phyloP scores from a whole-genome alignment of 116 monocot genomes.

The Phalaenopsis hybrid region DNA sequence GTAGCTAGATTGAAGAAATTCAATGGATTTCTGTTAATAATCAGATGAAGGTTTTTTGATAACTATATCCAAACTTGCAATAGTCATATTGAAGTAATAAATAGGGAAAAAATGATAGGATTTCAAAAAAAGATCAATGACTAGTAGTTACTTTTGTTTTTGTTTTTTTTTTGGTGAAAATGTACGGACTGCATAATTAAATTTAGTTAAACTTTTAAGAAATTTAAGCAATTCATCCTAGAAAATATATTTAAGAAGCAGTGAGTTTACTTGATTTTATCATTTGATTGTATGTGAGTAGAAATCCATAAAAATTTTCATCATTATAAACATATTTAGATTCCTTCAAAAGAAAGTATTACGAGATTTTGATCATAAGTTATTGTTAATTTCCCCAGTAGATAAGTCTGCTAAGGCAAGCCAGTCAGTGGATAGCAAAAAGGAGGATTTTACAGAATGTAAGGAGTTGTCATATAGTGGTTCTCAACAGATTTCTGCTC shows the following conservation, averaged over 20 bases:
- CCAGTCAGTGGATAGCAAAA: conserved; percentile 10
- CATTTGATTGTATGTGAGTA: not conserved
- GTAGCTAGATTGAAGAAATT: not conserved
- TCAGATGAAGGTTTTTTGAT: not conserved
- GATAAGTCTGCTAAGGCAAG: not conserved
- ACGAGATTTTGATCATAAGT: not conserved
- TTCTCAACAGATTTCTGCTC: conserved; percentile 30
- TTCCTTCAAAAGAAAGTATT: not conserved
- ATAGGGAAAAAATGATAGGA: too few species aligned
- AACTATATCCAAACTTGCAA: not conserved
- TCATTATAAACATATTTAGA: not conserved
- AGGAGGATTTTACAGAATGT: conserved; percentile 7
- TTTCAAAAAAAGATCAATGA: too few species aligned
- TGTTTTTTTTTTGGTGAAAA: too few species aligned
- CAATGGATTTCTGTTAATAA: not conserved
- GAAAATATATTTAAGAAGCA: not conserved
- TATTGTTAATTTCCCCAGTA: not conserved
- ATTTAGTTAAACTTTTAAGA: not conserved
- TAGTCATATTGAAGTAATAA: too few species aligned
- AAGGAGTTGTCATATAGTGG: conserved; percentile 14
- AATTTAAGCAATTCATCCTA: not conserved
- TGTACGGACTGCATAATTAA: not conserved
- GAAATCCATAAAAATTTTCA: not conserved
- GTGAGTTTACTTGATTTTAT: not conserved
- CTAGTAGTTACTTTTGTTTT: too few species aligned